Evolutionary conservation across 495 filamentous ascomycete species (phyloP), one percentile per base, ranked within the genome.

Genomic region (Hyaloscypha variabilis): DNA sequence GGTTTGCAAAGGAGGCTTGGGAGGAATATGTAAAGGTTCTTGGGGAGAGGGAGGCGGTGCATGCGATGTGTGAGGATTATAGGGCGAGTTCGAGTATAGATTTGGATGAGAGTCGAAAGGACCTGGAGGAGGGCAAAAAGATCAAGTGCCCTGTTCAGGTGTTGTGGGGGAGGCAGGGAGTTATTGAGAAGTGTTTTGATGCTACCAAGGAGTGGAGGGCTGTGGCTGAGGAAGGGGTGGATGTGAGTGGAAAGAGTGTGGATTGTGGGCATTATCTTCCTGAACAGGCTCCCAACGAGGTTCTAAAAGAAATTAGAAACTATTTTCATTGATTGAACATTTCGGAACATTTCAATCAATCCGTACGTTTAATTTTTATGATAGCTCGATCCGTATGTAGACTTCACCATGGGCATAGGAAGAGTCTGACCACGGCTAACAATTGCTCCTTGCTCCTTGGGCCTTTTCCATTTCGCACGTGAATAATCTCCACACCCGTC

Each of bases 21-120:
- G 62, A 26, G 2, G 52, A 64, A 21, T 64, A 64, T 50, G 62
- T 64, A 11, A 42, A 25, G 24, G 51, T 55, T 23, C 31, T 79
- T 8, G 58, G 50, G 24, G 70, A 78, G 58, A 26, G 17, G 17
- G 72, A 72, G 17, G 58, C 63, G 2, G 75, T 75, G 58, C 71
- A 78, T 69, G 71, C 68, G 0, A 78, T 77, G 74, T 80, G 78
- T 63, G 75, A 79, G 63, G 76, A 80, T 67, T 80, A 80, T 65
- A 66, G 78, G 26, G 78, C 78, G 1, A 49, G 66, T 28, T 71
- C 73, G 6, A 69, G 42, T 13, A 36, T 76, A 8, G 78, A 80
- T 69, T 34, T 78, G 51, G 72, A 75, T 25, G 76, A 79, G 39
- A 69, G 71, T 13, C 68, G 63, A 57, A 60, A 69, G 39, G 77